Evolutionary conservation across 2,329 filamentous ascomycete genomes (phyloP), one percentile per base, ranked within the genome.

Genomic region (Anisogramma anomala): DNA sequence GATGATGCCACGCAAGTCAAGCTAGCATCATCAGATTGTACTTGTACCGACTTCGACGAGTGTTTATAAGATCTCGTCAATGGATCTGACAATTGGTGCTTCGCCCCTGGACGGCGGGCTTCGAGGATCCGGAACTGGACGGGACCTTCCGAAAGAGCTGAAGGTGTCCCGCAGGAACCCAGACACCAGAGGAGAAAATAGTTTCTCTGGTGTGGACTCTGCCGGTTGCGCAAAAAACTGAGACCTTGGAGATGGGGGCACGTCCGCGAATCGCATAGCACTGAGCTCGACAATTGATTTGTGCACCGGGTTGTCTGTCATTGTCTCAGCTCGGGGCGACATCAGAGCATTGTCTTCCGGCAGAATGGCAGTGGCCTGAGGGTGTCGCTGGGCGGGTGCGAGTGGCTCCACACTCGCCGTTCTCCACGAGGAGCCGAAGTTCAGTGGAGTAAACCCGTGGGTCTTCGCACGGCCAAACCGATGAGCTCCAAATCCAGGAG

Each of bases 101-200:
- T 82, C 80, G 28, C 83, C 82, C 53, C 74, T 76, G 10, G 80
- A 83, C 0, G 82, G 79, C 13, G 83, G 83, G 56, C 82, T 87
- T 51, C 84, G 66, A 11, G 84, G 84, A 55, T 88, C 82, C 11
- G 66, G 67, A 9, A 66, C 60, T 46, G 72, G 68, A 3, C 63
- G 52, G 9, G 71, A 72, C 27, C 68, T 65, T 33, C 64, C 67
- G 48, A 75, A 74, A 2, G 69, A 63, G 34, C 59, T 64, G 42
- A 72, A 69, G 0, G 69, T 65, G 48, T 77, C 68, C 19, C 70
- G 62, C 4, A 73, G 69, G 42, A 79, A 75, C 53, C 66, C 63
- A 6, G 65, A 63, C 41, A 65, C 62, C 35, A 65, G 62, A 14
- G 69, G 73, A 40, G 68, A 79, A 26, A 47, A 47, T 6, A 47